Base-by-base conservation (phyloP, 139 green algal genomes). In the Chlamydomonas sp. region DNA sequence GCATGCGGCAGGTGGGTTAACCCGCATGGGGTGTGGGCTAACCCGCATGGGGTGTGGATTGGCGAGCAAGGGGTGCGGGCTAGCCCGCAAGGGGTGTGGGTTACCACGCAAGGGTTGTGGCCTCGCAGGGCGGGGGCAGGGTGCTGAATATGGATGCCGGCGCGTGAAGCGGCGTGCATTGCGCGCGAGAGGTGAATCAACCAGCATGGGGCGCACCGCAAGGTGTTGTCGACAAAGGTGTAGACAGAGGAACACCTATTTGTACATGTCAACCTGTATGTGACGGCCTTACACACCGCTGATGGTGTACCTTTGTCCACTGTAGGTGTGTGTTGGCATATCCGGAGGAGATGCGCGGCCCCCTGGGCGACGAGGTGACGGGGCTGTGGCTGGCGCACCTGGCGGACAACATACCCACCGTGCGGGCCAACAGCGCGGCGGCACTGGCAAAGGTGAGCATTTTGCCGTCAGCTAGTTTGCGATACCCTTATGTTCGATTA, bases 341-440 rank as follows among this genome's bases (percentile, higher is more conserved):
- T 81, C 95, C 96, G 1, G 90, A 94, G 8, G 93, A 95, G 63
- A 90, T 92, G 6, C 31, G 71, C 1, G 31, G 31, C 3, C 74
- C 90, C 16, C 78, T 92, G 9, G 80, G 96, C 49, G 81, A 86
- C 14, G 91, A 97, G 87, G 89, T 99, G 60, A 95, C 94, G 60
- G 63, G 85, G 0, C 87, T 98, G 62, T 99, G 97, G 97, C 85
- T 96, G 62, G 93, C 91, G 8, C 96, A 98, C 87, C 92, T 99
- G 74, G 93, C 92, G 86, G 97, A 99, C 91, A 98, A 98, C 93
- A 95, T 98, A n/a, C 94, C 91, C 64, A 96, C 93, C 4, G 96
- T 99, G 75, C 91, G 97, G 1, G 93, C 96, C 85, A 93, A 97
- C 14, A 91, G 79, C 74, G 80, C 90, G 73, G 74, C 79, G 7